phyloP scores from a whole-genome alignment of 305 asterid genomes.

The Rubia peregrina region DNA sequence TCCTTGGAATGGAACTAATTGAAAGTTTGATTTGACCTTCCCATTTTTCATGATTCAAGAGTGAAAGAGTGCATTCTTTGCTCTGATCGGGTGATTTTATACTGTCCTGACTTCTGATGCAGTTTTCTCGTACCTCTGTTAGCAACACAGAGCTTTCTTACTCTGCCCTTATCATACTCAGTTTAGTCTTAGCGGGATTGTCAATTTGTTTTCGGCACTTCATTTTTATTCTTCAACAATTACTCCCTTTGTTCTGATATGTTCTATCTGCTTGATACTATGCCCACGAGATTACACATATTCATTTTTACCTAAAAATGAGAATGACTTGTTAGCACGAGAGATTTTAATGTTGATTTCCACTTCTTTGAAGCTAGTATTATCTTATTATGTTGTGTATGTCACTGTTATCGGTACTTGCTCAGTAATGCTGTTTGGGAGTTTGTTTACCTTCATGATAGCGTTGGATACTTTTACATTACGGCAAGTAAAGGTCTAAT shows the following conservation, averaged over 20 bases:
- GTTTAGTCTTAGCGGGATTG: background rate
- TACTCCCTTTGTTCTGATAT: background rate
- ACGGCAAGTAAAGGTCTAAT: too few species aligned
- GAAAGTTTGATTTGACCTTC: background rate
- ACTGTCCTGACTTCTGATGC: background rate
- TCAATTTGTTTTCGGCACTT: background rate
- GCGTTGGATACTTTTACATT: background rate
- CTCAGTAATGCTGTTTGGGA: background rate
- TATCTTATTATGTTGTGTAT: background rate
- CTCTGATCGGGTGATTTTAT: background rate
- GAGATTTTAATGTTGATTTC: background rate
- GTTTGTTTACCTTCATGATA: background rate
- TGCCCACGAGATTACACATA: background rate
- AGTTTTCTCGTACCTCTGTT: background rate
- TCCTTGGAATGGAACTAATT: background rate
- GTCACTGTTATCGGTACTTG: background rate
- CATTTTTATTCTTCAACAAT: background rate
- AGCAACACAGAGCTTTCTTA: background rate
- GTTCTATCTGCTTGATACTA: background rate
- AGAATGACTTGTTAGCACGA: background rate
- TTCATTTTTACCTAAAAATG: background rate
- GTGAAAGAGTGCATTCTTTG: background rate
- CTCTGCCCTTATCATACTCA: too few species aligned
- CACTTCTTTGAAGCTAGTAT: background rate
- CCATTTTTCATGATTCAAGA: background rate